phyloP scores from a whole-genome alignment of 805 yeast species.

The Metschnikowia vanudenii region DNA sequence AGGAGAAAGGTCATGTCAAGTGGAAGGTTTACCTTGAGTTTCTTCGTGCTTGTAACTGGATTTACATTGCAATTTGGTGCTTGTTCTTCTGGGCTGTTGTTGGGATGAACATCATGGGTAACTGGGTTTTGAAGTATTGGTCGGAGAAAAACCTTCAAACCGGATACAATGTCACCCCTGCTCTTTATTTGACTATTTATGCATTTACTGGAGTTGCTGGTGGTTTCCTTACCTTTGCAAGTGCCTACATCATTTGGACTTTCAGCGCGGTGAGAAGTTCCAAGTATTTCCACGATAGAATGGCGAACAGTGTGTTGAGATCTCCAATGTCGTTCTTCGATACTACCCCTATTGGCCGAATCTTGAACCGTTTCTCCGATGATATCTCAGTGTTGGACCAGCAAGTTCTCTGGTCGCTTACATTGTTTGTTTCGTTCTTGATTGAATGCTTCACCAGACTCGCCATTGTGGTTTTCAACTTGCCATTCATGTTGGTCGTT shows the following conservation, averaged over 20 bases:
- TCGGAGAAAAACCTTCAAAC: conserved; percentile 30
- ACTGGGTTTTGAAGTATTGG: conserved; percentile 35
- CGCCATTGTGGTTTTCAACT: conserved; percentile 29
- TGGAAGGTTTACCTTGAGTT: conserved; percentile 29
- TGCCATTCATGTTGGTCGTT: conserved; percentile 35
- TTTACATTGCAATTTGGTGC: conserved; percentile 21
- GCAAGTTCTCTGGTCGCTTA: conserved; percentile 33
- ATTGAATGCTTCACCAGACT: conserved; percentile 29
- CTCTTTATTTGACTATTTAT: conserved; percentile 27
- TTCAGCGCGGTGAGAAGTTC: conserved; percentile 33
- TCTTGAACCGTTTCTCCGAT: conserved; percentile 39
- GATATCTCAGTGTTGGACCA: conserved; percentile 36
- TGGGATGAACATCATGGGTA: conserved; percentile 25
- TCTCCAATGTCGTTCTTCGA: conserved; percentile 44
- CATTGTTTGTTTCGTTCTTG: conserved; percentile 22
- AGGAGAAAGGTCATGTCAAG: conserved; percentile 30
- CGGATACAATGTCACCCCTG: conserved; percentile 27
- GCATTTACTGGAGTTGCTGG: conserved; percentile 29
- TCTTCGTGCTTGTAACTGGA: conserved; percentile 33
- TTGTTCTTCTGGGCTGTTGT: conserved; percentile 25
- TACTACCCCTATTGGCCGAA: conserved; percentile 41
- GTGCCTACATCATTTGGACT: conserved; percentile 32
- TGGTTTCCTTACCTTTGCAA: conserved; percentile 26
- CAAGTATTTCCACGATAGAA: conserved; percentile 34
- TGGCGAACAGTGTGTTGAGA: conserved; percentile 35